Conservation (phyloP, 139 green algal species). For the Gonium pectorale region DNA sequence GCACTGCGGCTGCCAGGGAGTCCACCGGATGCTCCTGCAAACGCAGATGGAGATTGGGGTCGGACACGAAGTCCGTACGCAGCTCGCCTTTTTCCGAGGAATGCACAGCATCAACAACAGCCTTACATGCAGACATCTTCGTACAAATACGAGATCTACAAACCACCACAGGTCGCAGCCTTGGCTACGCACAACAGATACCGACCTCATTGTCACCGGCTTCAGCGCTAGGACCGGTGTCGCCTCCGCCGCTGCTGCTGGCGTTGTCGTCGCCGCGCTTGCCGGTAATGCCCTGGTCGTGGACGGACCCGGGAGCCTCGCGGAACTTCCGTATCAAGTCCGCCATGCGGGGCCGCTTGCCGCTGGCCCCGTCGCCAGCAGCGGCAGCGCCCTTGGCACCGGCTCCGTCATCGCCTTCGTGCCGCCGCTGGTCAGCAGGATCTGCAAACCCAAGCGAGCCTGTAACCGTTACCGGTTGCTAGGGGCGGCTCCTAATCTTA, state of each 20-base stretch:
- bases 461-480: too few relatives aligned
- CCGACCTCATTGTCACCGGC: not conserved
- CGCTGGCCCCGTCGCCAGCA: not conserved
- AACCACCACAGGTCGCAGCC: too few relatives aligned
- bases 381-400: not conserved
- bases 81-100: too few relatives aligned
- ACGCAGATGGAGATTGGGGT: too few relatives aligned
- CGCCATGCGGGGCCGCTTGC: slow-evolving; percentile 4
- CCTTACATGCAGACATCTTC: too few relatives aligned
- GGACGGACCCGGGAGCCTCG: not conserved
- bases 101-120: too few relatives aligned
- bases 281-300: not conserved
- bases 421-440: not conserved
- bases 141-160: too few relatives aligned
- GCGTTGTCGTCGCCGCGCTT: not conserved
- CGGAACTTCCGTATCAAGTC: slow-evolving; percentile 31
- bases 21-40: slow-evolving; percentile 12
- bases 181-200: too few relatives aligned
- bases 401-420: not conserved
- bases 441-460: not conserved
- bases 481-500: too few relatives aligned
- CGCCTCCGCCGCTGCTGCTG: not conserved
- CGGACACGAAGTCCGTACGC: too few relatives aligned
- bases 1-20: slow-evolving; percentile 39
- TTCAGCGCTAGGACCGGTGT: not conserved